Base-by-base conservation (phyloP, 2,329 filamentous ascomycete genomes). In the Diaporthe citrichinensis region DNA sequence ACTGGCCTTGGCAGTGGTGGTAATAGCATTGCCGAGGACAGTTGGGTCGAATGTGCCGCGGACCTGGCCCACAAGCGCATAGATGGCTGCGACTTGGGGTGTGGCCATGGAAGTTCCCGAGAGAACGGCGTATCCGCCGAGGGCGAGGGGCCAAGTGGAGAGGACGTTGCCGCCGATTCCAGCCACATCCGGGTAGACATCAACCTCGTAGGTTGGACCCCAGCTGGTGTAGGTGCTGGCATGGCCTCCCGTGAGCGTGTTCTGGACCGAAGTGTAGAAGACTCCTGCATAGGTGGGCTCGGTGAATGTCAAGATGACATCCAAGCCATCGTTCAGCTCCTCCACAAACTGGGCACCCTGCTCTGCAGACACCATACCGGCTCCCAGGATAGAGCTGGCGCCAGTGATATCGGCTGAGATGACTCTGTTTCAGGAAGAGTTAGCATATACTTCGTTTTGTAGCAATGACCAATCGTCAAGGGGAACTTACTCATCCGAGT, bases 241-340 rank as follows among this genome's bases (percentile, higher is more conserved):
- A 55, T 77, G 71, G 5, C 90, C 90, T 2, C 88, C 89, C 0
- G 86, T 88, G 0, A 78, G 69, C 3, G 78, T 81, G 79, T 89
- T 89, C 44, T 73, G 49, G 28, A 78, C 72, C 23, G 81, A 49
- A 31, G 57, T 34, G 20, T 51, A 68, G 31, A 49, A 44, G 20
- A 51, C 23, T 2, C 41, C 49, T 2, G 76, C 73, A 2, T 17
- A 23, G 28, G 31, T 15, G 49, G 74, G 77, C 10, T 78, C 75
- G 0, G 62, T 71, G 2, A 83, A 68, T 4, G 78, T 75, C 15
- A 83, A 65, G 10, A 76, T 76, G 23, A 83, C 53, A 1, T 79
- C 76, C 41, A 73, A 53, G 23, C 79, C 80, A 23, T 77, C 55
- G 28, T 78, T 78, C 20, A 82, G 74, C 14, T 77, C 49, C 17